Conservation (phyloP, 208 protist genomes). For the Trypanosoma vivax region DNA sequence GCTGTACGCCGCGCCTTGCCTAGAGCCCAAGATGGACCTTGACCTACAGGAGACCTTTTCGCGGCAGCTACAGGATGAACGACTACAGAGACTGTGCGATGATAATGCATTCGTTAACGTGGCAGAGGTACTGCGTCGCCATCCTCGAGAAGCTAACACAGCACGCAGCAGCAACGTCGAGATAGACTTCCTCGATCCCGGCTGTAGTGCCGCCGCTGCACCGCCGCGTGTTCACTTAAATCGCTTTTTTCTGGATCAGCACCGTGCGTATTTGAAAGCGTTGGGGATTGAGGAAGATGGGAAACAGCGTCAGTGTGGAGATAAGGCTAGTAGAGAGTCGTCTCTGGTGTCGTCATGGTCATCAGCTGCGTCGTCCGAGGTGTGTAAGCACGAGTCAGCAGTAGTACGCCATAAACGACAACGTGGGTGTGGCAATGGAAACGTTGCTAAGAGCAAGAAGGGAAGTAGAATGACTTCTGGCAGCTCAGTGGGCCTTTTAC, state of each 20-base stretch:
- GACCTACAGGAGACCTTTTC: background rate
- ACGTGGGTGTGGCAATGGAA: background rate
- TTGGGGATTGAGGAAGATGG: slow-evolving; percentile 17
- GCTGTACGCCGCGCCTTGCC: background rate
- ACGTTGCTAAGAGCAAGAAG: background rate
- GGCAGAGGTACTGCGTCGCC: slow-evolving; percentile 27
- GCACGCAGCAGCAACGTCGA: background rate
- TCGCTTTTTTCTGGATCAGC: slow-evolving; percentile 22
- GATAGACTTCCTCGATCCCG: slow-evolving; percentile 11
- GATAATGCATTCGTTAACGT: slow-evolving; percentile 78
- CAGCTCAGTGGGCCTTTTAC: too few species aligned
- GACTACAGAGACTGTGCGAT: slow-evolving; percentile 40
- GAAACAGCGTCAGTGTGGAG: background rate
- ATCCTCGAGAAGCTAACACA: slow-evolving; percentile 6
- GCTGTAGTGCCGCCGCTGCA: background rate
- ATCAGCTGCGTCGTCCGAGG: slow-evolving; percentile 3
- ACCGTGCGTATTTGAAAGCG: slow-evolving; percentile 17
- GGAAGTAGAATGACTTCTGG: too few species aligned
- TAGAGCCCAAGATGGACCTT: background rate
- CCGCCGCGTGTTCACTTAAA: slow-evolving; percentile 16
- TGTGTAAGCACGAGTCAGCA: background rate
- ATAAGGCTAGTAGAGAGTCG: background rate
- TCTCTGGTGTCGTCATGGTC: slow-evolving; percentile 1
- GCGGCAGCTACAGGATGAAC: slow-evolving; percentile 19
- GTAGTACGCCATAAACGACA: background rate